Evolutionary conservation across 1,284 basidiomycete genomes (phyloP), one percentile per base, ranked within the genome.

Genomic region (Heterobasidion irregulare): DNA sequence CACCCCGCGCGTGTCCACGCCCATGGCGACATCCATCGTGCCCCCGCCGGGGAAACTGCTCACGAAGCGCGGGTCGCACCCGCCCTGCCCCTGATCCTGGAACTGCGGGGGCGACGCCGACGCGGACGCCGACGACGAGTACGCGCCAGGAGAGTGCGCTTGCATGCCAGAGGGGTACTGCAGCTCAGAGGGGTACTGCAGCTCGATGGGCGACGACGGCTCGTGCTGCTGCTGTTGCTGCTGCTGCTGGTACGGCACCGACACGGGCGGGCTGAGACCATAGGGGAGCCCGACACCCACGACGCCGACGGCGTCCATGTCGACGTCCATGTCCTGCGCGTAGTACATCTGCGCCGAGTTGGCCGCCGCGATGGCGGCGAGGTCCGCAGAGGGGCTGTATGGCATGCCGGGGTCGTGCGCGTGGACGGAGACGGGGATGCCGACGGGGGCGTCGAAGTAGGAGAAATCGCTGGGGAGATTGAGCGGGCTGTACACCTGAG

Each of bases 291-390:
- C 26, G 26, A 26, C 26, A 5, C 26, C 26, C 26, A 26, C 19
- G 19, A 26, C 19, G 19, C 19, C 19, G 19, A 26, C 26, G 26
- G 3, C 26, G 26, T 26, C 26, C 26, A 26, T 26, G 26, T 26
- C 64, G 41, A 69, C 61, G 38, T 68, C 64, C n/a, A 64, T 59
- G 36, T 65, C 63, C 56, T 63, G 59, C 32, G 67, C 63, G 58
- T 61, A 66, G 38, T 61, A 62, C 9, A 61, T 62, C n/a, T 56
- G 56, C 19, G 54, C 35, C 61, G 59, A 8, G 54, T 33, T 36
- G 59, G 53, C 10, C 59, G 58, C 18, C 62, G 54, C 56, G 58
- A 65, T 33, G 55, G 61, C 47, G 60, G 12, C 38, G 41, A 13
- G 55, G 32, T 57, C 50, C 6, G 57, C 38, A 16, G 53, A n/a